Evolutionary conservation across 2,329 filamentous ascomycete species (phyloP).

Genomic region (Alternaria sp.): DNA sequence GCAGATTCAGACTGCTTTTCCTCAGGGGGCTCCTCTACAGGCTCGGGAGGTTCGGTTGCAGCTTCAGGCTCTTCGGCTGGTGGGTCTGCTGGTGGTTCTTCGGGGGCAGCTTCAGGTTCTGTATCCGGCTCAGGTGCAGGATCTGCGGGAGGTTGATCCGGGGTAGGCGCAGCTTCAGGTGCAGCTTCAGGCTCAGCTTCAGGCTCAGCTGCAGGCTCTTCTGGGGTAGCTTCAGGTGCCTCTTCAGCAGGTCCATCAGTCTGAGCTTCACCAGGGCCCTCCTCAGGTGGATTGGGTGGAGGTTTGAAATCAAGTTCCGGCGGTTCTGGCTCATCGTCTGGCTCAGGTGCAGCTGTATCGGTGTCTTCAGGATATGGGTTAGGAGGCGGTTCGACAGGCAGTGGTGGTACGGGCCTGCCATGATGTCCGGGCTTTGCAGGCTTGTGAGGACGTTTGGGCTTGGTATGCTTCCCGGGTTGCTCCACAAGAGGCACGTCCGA

Average conservation of each 20-base stretch:
- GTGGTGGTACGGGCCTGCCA: not conserved
- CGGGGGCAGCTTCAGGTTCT: not conserved
- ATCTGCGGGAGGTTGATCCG: not conserved
- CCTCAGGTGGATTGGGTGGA: not conserved
- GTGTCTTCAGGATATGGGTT: not conserved
- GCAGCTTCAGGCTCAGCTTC: constrained; percentile 1
- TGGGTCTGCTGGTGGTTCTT: not conserved
- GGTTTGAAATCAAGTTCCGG: not conserved
- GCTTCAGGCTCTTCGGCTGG: not conserved
- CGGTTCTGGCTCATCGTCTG: not conserved
- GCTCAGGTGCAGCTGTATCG: not conserved
- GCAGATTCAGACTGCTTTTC: not conserved
- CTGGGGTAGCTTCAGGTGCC: constrained; percentile 1
- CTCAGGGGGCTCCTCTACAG: not conserved
- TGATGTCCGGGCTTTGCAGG: not conserved
- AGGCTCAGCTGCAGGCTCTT: constrained; percentile 7
- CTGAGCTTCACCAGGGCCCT: not conserved
- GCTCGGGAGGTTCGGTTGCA: not conserved
- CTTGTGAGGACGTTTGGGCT: not conserved
- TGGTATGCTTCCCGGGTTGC: not conserved
- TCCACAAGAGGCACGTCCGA: not conserved
- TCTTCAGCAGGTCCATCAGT: constrained; percentile 8
- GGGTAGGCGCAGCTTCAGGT: not conserved
- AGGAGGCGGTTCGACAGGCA: not conserved
- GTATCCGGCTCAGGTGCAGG: not conserved